phyloP scores from a whole-genome alignment of 768 basidiomycete species.

The Xerocomellus amylosporus region DNA sequence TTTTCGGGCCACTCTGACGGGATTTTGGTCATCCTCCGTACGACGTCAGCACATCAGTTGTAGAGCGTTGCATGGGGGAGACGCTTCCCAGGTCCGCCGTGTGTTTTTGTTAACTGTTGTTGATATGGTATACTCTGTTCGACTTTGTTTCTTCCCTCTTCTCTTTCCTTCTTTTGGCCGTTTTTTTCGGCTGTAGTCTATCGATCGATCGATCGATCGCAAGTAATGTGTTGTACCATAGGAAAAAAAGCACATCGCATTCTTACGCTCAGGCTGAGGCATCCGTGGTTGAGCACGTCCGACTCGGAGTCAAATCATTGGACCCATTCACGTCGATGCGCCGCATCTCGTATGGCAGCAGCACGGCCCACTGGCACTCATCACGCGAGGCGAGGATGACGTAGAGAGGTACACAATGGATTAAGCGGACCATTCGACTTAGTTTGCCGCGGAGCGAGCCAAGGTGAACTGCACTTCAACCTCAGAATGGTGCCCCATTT shows the following conservation, averaged over 20 bases:
- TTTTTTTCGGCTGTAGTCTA: background rate
- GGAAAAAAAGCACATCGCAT: background rate
- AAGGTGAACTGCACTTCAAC: too few relatives aligned
- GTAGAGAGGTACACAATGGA: too few relatives aligned
- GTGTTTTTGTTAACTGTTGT: background rate
- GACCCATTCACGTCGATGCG: too few relatives aligned
- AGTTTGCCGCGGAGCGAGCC: too few relatives aligned
- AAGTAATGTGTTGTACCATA: constrained; percentile 3
- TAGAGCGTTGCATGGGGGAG: background rate
- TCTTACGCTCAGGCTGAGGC: background rate
- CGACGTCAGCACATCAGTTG: constrained; percentile 30
- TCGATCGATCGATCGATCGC: too few relatives aligned
- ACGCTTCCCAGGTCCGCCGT: background rate
- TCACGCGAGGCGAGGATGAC: too few relatives aligned
- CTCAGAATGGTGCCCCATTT: too few relatives aligned
- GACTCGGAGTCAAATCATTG: too few relatives aligned
- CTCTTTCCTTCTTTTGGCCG: too few relatives aligned
- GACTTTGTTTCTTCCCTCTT: background rate
- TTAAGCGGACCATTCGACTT: too few relatives aligned
- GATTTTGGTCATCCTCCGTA: constrained; percentile 72
- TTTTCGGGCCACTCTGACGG: constrained; percentile 87
- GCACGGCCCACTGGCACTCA: too few relatives aligned
- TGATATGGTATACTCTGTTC: background rate
- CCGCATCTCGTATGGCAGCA: too few relatives aligned
- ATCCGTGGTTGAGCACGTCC: background rate